Percentiles rank a stretch among this genome's conserved stretches.
Conservation (phyloP, 768 basidiomycete genomes). For the Mycena rosella region DNA sequence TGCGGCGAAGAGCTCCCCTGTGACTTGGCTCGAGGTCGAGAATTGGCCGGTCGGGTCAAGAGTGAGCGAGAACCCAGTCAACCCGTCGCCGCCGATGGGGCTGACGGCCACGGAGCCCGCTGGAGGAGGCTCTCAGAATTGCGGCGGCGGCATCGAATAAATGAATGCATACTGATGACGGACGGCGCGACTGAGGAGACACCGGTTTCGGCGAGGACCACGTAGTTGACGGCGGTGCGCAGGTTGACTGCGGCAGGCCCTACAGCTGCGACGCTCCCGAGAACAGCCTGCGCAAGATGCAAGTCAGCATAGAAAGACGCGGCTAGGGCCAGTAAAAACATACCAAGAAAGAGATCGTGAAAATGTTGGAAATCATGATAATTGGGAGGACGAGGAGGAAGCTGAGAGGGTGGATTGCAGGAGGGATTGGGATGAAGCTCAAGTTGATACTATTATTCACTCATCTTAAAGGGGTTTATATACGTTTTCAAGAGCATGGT, state of each 20-base stretch:
- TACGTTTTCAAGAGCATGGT: too few relatives aligned
- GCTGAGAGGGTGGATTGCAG: too few relatives aligned
- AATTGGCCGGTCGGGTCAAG: conserved; percentile 4
- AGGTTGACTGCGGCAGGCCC: conserved; percentile 9
- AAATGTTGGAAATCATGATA: not conserved
- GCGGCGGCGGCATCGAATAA: too few relatives aligned
- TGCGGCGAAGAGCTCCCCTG: not conserved
- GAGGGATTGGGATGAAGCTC: too few relatives aligned
- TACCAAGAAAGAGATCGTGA: not conserved
- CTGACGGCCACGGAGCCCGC: not conserved
- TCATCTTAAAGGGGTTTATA: too few relatives aligned
- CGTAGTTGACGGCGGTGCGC: not conserved
- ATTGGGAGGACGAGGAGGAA: too few relatives aligned
- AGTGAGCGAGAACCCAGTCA: conserved; percentile 6
- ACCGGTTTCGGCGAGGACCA: conserved; percentile 1
- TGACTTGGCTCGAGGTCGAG: conserved; percentile 1
- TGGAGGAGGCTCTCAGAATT: not conserved
- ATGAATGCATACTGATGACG: not conserved
- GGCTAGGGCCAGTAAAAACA: not conserved
- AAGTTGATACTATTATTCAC: too few relatives aligned
- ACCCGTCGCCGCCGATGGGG: not conserved
- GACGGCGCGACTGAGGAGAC: not conserved
- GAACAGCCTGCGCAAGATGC: not conserved
- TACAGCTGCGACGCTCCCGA: not conserved
- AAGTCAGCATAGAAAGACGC: not conserved